Evolutionary conservation across 2,329 filamentous ascomycete species (phyloP).

Genomic region (Fusarium compactum): DNA sequence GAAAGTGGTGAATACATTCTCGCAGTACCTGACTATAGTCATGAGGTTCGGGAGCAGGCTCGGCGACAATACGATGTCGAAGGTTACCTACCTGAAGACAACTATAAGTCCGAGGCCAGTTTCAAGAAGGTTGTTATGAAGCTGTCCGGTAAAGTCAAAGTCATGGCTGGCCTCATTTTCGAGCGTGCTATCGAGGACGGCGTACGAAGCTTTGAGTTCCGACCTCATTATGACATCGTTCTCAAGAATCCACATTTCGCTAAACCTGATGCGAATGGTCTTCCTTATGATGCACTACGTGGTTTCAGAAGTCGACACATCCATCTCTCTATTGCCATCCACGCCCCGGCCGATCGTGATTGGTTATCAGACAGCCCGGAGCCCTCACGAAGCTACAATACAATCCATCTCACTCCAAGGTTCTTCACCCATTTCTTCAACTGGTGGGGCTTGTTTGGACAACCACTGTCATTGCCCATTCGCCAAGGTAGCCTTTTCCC

Average conservation of each 20-base stretch:
- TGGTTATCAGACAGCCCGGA: conserved; percentile 83
- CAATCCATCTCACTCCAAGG: conserved; percentile 90
- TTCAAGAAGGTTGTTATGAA: conserved; percentile 99
- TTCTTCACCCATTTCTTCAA: conserved; percentile 99
- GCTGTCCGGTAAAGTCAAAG: conserved; percentile 93
- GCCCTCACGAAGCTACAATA: conserved; percentile 92
- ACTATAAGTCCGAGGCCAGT: conserved; percentile 77
- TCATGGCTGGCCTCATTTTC: conserved; percentile 91
- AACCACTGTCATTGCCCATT: conserved; percentile 92
- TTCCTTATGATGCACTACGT: conserved; percentile 88
- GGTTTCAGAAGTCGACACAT: conserved; percentile 98
- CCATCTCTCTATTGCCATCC: conserved; percentile 91
- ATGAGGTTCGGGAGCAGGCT: conserved; percentile 79
- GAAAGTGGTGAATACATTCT: conserved; percentile 96
- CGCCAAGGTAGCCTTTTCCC: conserved; percentile 94
- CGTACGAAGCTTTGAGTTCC: conserved; percentile 86
- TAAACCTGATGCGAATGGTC: conserved; percentile 65
- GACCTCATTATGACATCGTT: conserved; percentile 90
- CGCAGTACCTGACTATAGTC: conserved; percentile 92
- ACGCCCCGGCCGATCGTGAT: conserved; percentile 86
- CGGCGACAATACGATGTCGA: conserved; percentile 65
- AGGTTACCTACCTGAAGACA: conserved; percentile 72
- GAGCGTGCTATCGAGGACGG: conserved; percentile 82
- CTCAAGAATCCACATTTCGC: conserved; percentile 84
- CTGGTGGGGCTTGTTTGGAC: conserved; percentile 98